Evolutionary conservation across 1,139 yeast genomes (phyloP).

Genomic region (Yamadazyma conglobata): DNA sequence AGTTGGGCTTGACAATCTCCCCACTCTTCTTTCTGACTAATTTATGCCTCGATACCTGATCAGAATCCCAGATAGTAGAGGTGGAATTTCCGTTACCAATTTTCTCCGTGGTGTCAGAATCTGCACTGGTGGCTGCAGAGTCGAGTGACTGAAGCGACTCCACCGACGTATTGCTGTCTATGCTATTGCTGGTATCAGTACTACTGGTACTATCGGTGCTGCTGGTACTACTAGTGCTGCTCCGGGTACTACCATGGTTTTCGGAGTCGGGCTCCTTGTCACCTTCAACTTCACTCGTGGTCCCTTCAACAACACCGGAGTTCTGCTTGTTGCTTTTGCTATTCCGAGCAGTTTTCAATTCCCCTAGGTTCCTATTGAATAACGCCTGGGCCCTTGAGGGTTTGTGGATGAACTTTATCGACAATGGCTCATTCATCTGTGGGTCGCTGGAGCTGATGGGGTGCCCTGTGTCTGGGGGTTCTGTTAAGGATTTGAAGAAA

Average conservation of each 20-base stretch:
- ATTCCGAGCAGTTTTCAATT: conserved; percentile 28
- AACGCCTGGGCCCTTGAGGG: conserved; percentile 36
- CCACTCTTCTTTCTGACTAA: conserved; percentile 74
- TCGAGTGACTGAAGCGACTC: too few species aligned
- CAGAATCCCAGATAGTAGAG: background rate
- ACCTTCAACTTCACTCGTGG: background rate
- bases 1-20: conserved; percentile 71
- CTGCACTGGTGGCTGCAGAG: background rate
- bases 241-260: too few species aligned
- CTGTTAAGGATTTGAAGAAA: too few species aligned
- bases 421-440: conserved; percentile 27
- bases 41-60: conserved; percentile 12
- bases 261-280: too few species aligned
- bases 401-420: conserved; percentile 40
- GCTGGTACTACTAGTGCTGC: too few species aligned
- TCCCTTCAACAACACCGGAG: too few species aligned
- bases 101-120: background rate
- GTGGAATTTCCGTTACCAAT: too few species aligned
- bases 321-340: conserved; percentile 22
- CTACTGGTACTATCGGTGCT: too few species aligned
- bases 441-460: too few species aligned
- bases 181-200: too few species aligned
- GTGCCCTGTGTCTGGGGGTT: too few species aligned
- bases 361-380: conserved; percentile 30
- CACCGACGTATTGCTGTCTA: too few species aligned